A percentile compares a stretch with the other conserved stretches of the same genome.
These are phyloP conservation scores for Postia placenta DNA, from an alignment of 768 basidiomycete genomes.

Conservation along the genomic window DNA sequence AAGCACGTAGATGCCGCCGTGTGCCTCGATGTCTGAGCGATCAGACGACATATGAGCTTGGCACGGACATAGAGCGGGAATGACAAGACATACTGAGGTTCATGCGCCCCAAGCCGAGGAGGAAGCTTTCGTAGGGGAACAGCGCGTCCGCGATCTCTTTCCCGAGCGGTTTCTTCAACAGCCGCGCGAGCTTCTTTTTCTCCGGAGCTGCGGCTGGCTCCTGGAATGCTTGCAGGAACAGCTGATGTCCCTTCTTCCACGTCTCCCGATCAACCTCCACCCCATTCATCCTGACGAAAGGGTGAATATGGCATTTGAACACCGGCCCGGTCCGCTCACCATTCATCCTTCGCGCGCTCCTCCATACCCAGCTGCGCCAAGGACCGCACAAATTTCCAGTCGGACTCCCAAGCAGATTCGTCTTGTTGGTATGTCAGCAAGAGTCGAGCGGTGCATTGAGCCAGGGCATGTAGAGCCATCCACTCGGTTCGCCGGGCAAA, in stretches of 20 bases:
- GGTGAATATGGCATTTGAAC: not conserved
- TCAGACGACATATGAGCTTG: not conserved
- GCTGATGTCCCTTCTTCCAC: conserved; percentile 62
- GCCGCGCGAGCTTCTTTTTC: conserved; percentile 49
- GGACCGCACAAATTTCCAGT: conserved; percentile 50
- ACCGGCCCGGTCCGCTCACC: conserved; percentile 24
- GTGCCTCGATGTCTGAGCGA: conserved; percentile 55
- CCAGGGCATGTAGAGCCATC: conserved; percentile 72
- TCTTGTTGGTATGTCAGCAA: conserved; percentile 49
- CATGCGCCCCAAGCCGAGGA: conserved; percentile 70
- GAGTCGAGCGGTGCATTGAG: conserved; percentile 59
- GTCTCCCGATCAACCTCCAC: conserved; percentile 53
- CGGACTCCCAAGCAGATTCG: conserved; percentile 33
- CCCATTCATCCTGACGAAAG: conserved; percentile 24
- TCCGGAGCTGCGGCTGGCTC: conserved; percentile 43
- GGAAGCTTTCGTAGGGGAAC: conserved; percentile 74
- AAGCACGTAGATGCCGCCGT: conserved; percentile 80
- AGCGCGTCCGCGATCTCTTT: conserved; percentile 48
- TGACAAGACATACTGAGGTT: conserved; percentile 57
- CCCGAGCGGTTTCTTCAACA: conserved; percentile 46
- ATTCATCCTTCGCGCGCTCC: conserved; percentile 44
- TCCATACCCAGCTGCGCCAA: conserved; percentile 77
- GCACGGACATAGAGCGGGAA: not conserved
- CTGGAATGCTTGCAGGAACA: conserved; percentile 58
- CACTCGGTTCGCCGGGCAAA: conserved; percentile 58